Conservation (phyloP, 1,284 basidiomycete genomes). For the Heterobasidion irregulare region DNA sequence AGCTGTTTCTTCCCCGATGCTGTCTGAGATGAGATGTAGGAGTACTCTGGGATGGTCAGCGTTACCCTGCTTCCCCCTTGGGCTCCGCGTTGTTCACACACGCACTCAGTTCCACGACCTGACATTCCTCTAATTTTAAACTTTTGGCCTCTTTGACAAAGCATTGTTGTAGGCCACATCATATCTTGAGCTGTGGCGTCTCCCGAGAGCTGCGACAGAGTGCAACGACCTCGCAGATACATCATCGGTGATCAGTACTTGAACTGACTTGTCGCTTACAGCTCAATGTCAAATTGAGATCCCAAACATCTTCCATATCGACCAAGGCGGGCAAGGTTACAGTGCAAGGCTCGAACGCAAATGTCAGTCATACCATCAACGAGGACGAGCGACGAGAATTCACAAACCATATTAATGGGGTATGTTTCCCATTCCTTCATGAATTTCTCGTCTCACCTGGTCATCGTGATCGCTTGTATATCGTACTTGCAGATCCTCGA, state of each 20-base stretch:
- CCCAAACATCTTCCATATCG: conserved; percentile 50
- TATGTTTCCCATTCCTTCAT: conserved; percentile 20
- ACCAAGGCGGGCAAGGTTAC: conserved; percentile 87
- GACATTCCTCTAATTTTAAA: too few relatives aligned
- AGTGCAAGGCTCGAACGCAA: conserved; percentile 91
- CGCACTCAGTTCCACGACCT: too few relatives aligned
- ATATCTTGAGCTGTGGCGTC: too few relatives aligned
- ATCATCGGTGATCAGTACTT: background rate
- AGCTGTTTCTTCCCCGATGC: conserved; percentile 13
- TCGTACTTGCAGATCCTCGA: conserved; percentile 64
- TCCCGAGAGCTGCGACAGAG: too few relatives aligned
- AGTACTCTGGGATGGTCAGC: too few relatives aligned
- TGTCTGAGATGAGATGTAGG: too few relatives aligned
- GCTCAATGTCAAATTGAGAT: conserved; percentile 78
- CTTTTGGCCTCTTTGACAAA: too few relatives aligned
- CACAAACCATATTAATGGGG: conserved; percentile 95
- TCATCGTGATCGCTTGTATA: conserved; percentile 5
- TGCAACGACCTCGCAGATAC: background rate
- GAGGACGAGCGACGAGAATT: conserved; percentile 96
- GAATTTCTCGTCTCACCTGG: conserved; percentile 14
- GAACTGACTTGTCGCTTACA: conserved; percentile 18
- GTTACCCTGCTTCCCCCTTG: too few relatives aligned
- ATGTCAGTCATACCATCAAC: conserved; percentile 97
- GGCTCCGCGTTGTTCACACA: too few relatives aligned
- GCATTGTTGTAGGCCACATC: too few relatives aligned